A percentile compares a stretch with the other conserved stretches of the same genome.
phyloP scores from a whole-genome alignment of 768 basidiomycete species.

The Podaxis carcinomalis region DNA sequence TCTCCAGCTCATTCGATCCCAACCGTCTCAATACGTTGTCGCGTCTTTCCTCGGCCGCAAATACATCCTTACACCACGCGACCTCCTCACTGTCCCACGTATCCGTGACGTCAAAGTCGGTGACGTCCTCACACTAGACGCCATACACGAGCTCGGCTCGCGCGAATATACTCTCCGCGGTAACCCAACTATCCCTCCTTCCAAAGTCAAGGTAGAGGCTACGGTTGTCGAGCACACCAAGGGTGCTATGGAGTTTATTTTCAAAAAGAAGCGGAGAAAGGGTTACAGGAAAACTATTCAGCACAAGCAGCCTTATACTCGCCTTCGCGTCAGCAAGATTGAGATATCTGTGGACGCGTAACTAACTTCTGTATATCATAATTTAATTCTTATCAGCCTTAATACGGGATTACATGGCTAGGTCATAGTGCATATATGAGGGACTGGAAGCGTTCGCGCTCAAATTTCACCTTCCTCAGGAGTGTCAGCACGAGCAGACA shows the following conservation, averaged over 20 bases:
- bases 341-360: constrained; percentile 31
- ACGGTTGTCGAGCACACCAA: constrained; percentile 99
- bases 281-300: constrained; percentile 93
- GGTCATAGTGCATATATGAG: background rate
- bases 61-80: constrained; percentile 86
- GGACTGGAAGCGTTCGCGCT: constrained; percentile 14
- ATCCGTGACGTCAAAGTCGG: constrained; percentile 85
- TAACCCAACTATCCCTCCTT: constrained; percentile 62
- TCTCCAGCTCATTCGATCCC: constrained; percentile 79
- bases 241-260: constrained; percentile 83
- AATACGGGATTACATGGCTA: constrained; percentile 11
- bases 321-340: constrained; percentile 87
- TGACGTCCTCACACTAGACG: constrained; percentile 73
- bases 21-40: constrained; percentile 89
- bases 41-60: constrained; percentile 83
- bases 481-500: constrained; percentile 58
- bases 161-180: constrained; percentile 91
- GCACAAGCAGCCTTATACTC: constrained; percentile 95
- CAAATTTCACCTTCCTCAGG: constrained; percentile 89
- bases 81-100: constrained; percentile 90
- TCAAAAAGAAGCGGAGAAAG: constrained; percentile 98
- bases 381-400: constrained; percentile 1
- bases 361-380: constrained; percentile 17
- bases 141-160: constrained; percentile 93
- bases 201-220: constrained; percentile 70